phyloP scores from a whole-genome alignment of 805 yeast genomes.

The Cyberlindnera meyerae region DNA sequence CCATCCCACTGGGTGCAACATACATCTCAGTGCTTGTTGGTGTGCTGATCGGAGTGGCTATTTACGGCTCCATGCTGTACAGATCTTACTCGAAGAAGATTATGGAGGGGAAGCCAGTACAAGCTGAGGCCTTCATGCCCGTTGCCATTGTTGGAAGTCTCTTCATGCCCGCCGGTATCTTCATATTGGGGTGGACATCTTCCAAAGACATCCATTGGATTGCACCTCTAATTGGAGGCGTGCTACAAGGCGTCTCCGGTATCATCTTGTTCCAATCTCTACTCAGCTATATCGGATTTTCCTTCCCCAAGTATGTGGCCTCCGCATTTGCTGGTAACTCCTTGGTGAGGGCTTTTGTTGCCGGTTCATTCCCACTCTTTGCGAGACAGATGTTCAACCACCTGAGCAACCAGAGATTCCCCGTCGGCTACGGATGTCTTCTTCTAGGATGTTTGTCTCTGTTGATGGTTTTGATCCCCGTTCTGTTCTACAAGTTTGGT shows the following conservation, averaged over 20 bases:
- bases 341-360: slow-evolving; percentile 57
- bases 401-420: slow-evolving; percentile 46
- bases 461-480: slow-evolving; percentile 49
- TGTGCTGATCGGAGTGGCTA: slow-evolving; percentile 32
- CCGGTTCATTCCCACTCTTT: slow-evolving; percentile 65
- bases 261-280: slow-evolving; percentile 55
- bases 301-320: slow-evolving; percentile 54
- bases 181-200: slow-evolving; percentile 50
- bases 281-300: slow-evolving; percentile 54
- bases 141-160: slow-evolving; percentile 38
- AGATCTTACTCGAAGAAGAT: slow-evolving; percentile 26
- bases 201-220: slow-evolving; percentile 42
- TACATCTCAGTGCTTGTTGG: slow-evolving; percentile 47
- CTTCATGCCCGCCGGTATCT: slow-evolving; percentile 38
- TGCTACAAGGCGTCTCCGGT: slow-evolving; percentile 34
- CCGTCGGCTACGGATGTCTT: slow-evolving; percentile 51
- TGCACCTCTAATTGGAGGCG: slow-evolving; percentile 40
- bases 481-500: slow-evolving; percentile 48
- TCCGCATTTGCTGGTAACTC: slow-evolving; percentile 68
- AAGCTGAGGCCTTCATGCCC: slow-evolving; percentile 41
- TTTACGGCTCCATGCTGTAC: slow-evolving; percentile 25
- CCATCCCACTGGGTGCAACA: slow-evolving; percentile 43
- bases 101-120: slow-evolving; percentile 25
- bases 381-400: slow-evolving; percentile 59
- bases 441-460: slow-evolving; percentile 46